Percentiles rank a stretch among this genome's conserved stretches.
These are phyloP conservation scores for Phialophora chinensis DNA, from an alignment of 2,329 filamentous ascomycete genomes.

Conservation along the genomic window DNA sequence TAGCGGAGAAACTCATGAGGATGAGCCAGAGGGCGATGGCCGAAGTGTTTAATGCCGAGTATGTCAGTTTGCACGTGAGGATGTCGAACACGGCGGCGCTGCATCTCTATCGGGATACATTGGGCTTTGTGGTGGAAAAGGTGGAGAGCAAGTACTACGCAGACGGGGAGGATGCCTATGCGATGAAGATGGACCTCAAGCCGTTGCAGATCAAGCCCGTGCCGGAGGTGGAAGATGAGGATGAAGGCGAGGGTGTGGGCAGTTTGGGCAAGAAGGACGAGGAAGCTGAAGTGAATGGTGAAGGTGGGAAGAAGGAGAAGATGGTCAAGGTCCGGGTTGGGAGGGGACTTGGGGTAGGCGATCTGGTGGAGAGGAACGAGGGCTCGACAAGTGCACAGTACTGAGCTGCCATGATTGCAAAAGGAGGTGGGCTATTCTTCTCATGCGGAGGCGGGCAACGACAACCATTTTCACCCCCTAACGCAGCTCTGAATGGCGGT, in stretches of 20 bases:
- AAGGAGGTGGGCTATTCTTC: not conserved
- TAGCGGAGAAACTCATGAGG: slow-evolving; percentile 97
- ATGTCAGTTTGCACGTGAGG: slow-evolving; percentile 95
- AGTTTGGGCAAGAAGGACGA: slow-evolving; percentile 58
- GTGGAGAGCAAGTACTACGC: slow-evolving; percentile 92
- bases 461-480: not conserved
- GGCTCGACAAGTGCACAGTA: slow-evolving; percentile 31
- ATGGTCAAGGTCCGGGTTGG: slow-evolving; percentile 88
- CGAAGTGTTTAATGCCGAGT: slow-evolving; percentile 87
- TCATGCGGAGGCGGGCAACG: not conserved
- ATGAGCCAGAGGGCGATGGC: slow-evolving; percentile 97
- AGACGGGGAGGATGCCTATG: slow-evolving; percentile 94
- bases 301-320: slow-evolving; percentile 62
- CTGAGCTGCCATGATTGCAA: slow-evolving; percentile 16
- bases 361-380: slow-evolving; percentile 59
- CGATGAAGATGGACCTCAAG: slow-evolving; percentile 85
- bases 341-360: slow-evolving; percentile 75
- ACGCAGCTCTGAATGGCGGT: not conserved
- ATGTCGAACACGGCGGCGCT: slow-evolving; percentile 91
- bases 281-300: slow-evolving; percentile 63
- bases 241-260: slow-evolving; percentile 75
- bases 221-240: slow-evolving; percentile 51
- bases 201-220: slow-evolving; percentile 53
- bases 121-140: slow-evolving; percentile 83
- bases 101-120: slow-evolving; percentile 88